Evolutionary conservation across 495 filamentous ascomycete species (phyloP).

Genomic region (Aspergillus affinis): DNA sequence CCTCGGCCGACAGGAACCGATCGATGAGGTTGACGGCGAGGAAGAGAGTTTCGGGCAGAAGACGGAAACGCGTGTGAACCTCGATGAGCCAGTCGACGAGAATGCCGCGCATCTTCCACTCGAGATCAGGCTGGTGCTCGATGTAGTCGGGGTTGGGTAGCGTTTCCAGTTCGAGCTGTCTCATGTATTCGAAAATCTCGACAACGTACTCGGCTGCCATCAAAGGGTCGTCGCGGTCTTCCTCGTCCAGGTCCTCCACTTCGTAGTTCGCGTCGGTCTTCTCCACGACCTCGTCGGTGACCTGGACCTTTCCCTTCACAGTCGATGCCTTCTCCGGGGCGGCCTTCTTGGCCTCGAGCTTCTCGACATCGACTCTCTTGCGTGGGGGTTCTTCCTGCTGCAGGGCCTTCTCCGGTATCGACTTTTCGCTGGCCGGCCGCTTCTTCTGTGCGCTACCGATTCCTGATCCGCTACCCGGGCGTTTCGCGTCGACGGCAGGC

Average conservation of each 20-base stretch:
- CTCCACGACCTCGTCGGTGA: conserved; percentile 37
- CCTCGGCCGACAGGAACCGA: conserved; percentile 89
- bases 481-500: conserved; percentile 58
- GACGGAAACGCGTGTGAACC: conserved; percentile 94
- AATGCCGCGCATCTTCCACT: conserved; percentile 98
- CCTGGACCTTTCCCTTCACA: conserved; percentile 24
- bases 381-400: conserved; percentile 57
- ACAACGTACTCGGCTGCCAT: conserved; percentile 98
- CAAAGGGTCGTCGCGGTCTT: conserved; percentile 88
- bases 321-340: conserved; percentile 14
- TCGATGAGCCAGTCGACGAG: conserved; percentile 98
- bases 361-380: conserved; percentile 46
- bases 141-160: conserved; percentile 93
- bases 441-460: conserved; percentile 56
- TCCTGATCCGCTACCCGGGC: conserved; percentile 70
- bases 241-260: conserved; percentile 71
- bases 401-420: conserved; percentile 61
- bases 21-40: conserved; percentile 97
- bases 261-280: conserved; percentile 32
- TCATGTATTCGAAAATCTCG: conserved; percentile 97
- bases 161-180: conserved; percentile 77
- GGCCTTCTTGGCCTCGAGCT: conserved; percentile 19
- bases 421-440: conserved; percentile 50
- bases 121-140: conserved; percentile 85
- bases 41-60: conserved; percentile 97